phyloP scores from a whole-genome alignment of 306 rosid species.

The Gastrolobium villosum region DNA sequence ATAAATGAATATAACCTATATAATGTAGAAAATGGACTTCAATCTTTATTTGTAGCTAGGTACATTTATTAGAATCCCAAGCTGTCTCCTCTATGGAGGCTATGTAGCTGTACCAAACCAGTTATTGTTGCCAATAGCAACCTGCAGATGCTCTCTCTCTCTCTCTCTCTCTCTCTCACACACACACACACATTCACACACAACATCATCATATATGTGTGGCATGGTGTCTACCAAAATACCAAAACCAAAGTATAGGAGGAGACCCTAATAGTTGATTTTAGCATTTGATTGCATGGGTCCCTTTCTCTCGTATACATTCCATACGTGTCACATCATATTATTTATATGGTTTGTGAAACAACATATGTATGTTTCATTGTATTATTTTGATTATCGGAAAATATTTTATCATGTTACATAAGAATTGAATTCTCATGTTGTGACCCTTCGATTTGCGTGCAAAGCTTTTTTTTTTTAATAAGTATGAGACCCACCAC shows the following conservation, averaged over 20 bases:
- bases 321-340: no score
- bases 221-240: slow-evolving; percentile 49
- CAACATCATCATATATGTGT: slow-evolving; percentile 37
- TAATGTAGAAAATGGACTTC: background rate
- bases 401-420: no score
- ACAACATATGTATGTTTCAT: no score
- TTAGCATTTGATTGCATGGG: slow-evolving; percentile 48
- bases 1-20: slow-evolving; percentile 4
- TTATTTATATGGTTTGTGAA: no score
- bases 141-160: slow-evolving; percentile 45
- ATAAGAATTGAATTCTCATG: no score
- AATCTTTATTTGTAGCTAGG: slow-evolving; percentile 16
- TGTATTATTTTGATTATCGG: no score
- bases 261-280: slow-evolving; percentile 10
- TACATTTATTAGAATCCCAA: slow-evolving; percentile 44
- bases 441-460: no score
- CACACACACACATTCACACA: background rate
- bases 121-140: slow-evolving; percentile 49
- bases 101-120: slow-evolving; percentile 56
- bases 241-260: background rate
- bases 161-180: background rate
- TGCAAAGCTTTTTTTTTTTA: no score
- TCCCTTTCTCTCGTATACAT: background rate
- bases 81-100: slow-evolving; percentile 76
- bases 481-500: no score